Conservation (phyloP, 2,329 filamentous ascomycete genomes). For the Tympanopsis confertula region DNA sequence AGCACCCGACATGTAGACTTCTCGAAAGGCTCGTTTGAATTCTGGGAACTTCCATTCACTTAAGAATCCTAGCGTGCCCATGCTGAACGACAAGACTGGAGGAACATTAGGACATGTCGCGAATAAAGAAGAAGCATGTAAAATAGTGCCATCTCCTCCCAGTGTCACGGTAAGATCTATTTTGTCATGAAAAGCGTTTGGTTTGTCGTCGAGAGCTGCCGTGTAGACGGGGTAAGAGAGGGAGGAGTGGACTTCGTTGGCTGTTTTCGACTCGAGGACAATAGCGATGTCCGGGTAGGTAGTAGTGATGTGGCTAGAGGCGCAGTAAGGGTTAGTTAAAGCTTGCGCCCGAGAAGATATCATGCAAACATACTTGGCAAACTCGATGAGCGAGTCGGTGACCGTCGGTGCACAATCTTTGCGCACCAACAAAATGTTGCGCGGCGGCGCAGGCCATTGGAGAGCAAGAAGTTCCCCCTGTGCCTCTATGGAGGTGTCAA, state of each 20-base stretch:
- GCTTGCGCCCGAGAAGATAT: too few relatives aligned
- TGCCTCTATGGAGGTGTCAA: slow-evolving; percentile 31
- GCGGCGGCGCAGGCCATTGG: slow-evolving; percentile 56
- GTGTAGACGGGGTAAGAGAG: background rate
- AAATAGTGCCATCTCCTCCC: slow-evolving; percentile 63
- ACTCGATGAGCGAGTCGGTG: slow-evolving; percentile 19
- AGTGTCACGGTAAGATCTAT: slow-evolving; percentile 59
- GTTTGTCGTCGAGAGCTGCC: background rate
- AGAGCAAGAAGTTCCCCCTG: slow-evolving; percentile 39
- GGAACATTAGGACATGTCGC: slow-evolving; percentile 55
- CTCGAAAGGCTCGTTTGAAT: slow-evolving; percentile 58
- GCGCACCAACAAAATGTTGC: slow-evolving; percentile 58
- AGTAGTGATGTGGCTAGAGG: slow-evolving; percentile 1
- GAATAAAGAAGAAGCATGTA: slow-evolving; percentile 61
- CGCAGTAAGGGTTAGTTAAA: background rate
- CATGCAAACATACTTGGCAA: slow-evolving; percentile 18
- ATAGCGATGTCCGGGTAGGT: background rate
- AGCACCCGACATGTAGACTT: slow-evolving; percentile 61
- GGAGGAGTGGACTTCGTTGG: background rate
- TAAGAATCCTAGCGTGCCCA: slow-evolving; percentile 64
- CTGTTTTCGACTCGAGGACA: slow-evolving; percentile 2
- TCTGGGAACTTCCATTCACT: slow-evolving; percentile 66
- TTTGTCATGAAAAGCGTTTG: slow-evolving; percentile 22
- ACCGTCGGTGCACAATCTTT: slow-evolving; percentile 41
- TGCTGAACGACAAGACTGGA: slow-evolving; percentile 61